Conservation (phyloP, 2,329 filamentous ascomycete genomes). For the Alternaria dauci region DNA sequence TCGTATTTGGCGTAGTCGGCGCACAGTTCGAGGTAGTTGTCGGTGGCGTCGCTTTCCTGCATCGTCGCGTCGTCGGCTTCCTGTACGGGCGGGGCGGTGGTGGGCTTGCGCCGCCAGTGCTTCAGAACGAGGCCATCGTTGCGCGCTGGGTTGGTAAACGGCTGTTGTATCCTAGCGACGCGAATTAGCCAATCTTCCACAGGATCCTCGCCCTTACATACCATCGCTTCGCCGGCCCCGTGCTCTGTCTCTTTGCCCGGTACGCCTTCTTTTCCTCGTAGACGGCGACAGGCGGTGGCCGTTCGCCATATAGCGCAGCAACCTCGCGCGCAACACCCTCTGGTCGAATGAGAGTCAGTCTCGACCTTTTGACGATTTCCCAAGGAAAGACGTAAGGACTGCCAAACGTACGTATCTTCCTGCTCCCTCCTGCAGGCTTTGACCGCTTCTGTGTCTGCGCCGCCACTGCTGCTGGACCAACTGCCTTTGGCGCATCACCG, state of each 20-base stretch:
- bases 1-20: constrained; percentile 86
- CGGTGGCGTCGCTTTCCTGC: constrained; percentile 47
- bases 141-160: constrained; percentile 82
- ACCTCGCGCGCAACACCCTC: constrained; percentile 54
- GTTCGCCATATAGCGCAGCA: constrained; percentile 52
- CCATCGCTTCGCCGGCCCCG: constrained; percentile 52
- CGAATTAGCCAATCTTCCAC: constrained; percentile 20
- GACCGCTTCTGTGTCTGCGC: constrained; percentile 73
- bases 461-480: constrained; percentile 18
- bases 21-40: constrained; percentile 55
- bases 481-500: constrained; percentile 53
- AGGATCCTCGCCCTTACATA: constrained; percentile 17
- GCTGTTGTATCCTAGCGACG: constrained; percentile 46
- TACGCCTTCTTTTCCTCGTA: constrained; percentile 53
- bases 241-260: constrained; percentile 50
- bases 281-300: constrained; percentile 52
- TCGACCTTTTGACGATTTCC: constrained; percentile 30
- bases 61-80: constrained; percentile 43
- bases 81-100: constrained; percentile 39
- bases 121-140: constrained; percentile 73
- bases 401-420: constrained; percentile 60
- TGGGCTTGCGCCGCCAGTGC: constrained; percentile 78
- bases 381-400: constrained; percentile 24
- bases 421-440: constrained; percentile 65
- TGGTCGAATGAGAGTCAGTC: constrained; percentile 35